phyloP scores from a whole-genome alignment of 208 protist species.

The Trichomonas tenax region DNA sequence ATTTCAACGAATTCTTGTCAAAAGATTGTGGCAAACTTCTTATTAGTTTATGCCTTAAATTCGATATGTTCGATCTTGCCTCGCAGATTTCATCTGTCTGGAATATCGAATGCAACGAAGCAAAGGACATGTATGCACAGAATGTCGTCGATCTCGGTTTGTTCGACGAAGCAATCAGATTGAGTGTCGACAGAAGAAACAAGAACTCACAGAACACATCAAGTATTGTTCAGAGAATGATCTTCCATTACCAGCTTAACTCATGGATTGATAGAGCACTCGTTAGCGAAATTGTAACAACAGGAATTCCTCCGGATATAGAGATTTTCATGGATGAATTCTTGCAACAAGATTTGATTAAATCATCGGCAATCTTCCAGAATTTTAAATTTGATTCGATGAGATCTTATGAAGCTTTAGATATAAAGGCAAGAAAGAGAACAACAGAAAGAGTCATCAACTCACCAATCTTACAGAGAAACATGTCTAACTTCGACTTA shows the following conservation, averaged over 20 bases:
- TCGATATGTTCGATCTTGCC: neutral
- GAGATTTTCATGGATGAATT: neutral
- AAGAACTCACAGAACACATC: neutral
- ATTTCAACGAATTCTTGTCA: neutral
- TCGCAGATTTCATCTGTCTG: neutral
- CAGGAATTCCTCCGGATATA: neutral
- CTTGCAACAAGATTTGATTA: neutral
- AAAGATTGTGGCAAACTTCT: neutral
- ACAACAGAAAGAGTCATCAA: neutral
- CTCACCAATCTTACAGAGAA: neutral
- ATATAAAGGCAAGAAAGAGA: neutral
- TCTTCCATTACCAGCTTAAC: neutral
- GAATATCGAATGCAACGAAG: neutral
- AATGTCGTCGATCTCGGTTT: neutral
- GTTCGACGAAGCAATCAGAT: neutral
- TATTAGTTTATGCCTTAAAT: neutral
- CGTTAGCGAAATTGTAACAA: neutral
- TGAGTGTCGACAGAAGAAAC: neutral
- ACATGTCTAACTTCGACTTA: neutral
- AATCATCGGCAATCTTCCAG: neutral
- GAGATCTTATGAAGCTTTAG: neutral
- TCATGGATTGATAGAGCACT: neutral
- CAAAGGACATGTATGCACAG: neutral
- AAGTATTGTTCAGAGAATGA: neutral
- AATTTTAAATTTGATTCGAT: neutral